phyloP scores from a whole-genome alignment of 805 yeast species.

The Pichia insulana region DNA sequence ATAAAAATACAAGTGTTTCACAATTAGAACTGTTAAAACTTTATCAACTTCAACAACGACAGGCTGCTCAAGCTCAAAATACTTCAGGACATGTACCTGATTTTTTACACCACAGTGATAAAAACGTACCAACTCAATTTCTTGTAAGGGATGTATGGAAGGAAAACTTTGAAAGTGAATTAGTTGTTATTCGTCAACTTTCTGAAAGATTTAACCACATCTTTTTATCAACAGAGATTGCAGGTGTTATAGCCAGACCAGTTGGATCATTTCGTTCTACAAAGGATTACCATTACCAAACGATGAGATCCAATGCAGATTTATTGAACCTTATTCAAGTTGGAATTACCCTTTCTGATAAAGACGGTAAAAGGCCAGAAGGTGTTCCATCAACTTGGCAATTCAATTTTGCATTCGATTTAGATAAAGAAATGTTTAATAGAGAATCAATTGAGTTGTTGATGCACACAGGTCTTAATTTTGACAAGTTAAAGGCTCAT shows the following conservation, averaged over 20 bases:
- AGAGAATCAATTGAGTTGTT: constrained; percentile 76
- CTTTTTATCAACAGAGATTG: constrained; percentile 84
- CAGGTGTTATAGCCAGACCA: constrained; percentile 94
- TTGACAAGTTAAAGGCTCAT: constrained; percentile 57
- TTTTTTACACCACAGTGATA: background rate
- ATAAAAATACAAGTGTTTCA: constrained; percentile 9
- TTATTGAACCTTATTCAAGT: constrained; percentile 78
- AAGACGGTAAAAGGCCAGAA: constrained; percentile 61
- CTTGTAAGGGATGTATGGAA: constrained; percentile 68
- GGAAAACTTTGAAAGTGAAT: constrained; percentile 59
- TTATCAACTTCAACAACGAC: constrained; percentile 18
- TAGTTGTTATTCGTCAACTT: constrained; percentile 50
- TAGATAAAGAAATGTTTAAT: constrained; percentile 74
- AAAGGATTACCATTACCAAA: constrained; percentile 91
- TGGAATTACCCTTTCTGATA: constrained; percentile 68
- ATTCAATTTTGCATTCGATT: constrained; percentile 81
- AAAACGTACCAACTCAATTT: constrained; percentile 28
- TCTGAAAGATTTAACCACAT: constrained; percentile 49
- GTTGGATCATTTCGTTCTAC: constrained; percentile 87
- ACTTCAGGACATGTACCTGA: background rate
- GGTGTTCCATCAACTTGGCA: constrained; percentile 81
- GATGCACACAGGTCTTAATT: constrained; percentile 75
- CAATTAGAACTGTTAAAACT: constrained; percentile 15
- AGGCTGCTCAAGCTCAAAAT: background rate
- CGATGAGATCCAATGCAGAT: constrained; percentile 86